Percentiles rank a stretch among this genome's conserved stretches.
phyloP scores from a whole-genome alignment of 2,329 filamentous ascomycete genomes.

The Ophiognomonia clavigignenti-juglandacearum region DNA sequence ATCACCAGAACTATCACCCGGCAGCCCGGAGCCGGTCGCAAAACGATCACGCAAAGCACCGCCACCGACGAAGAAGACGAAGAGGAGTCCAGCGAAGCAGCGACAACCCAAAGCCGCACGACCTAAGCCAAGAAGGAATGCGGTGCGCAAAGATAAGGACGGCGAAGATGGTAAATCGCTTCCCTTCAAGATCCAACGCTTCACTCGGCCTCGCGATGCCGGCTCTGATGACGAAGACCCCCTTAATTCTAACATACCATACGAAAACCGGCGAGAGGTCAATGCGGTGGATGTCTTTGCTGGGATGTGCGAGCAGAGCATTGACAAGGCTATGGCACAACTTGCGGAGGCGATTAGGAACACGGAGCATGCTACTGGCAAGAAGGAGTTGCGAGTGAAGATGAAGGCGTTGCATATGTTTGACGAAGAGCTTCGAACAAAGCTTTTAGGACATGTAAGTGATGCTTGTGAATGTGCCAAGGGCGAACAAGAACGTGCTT shows the following conservation, averaged over 20 bases:
- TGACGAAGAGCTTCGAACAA: slow-evolving; percentile 49
- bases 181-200: slow-evolving; percentile 39
- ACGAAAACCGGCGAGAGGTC: slow-evolving; percentile 48
- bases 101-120: slow-evolving; percentile 24
- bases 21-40: slow-evolving; percentile 28
- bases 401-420: slow-evolving; percentile 54
- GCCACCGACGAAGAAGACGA: slow-evolving; percentile 22
- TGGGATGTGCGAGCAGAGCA: slow-evolving; percentile 57
- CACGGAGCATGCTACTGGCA: slow-evolving; percentile 39
- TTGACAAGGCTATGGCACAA: slow-evolving; percentile 44
- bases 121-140: slow-evolving; percentile 8
- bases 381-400: slow-evolving; percentile 52
- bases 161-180: slow-evolving; percentile 13
- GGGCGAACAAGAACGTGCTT: too few species aligned
- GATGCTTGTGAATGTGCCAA: too few species aligned
- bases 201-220: slow-evolving; percentile 41
- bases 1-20: slow-evolving; percentile 38
- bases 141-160: slow-evolving; percentile 16
- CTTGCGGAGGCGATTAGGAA: slow-evolving; percentile 38
- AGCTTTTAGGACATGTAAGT: slow-evolving; percentile 56
- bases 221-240: slow-evolving; percentile 38
- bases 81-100: slow-evolving; percentile 37
- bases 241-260: slow-evolving; percentile 47
- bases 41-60: slow-evolving; percentile 32
- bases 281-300: slow-evolving; percentile 59